Percentiles rank a stretch among this genome's conserved stretches.
Evolutionary conservation across 2,329 filamentous ascomycete species (phyloP).

Genomic region (Drechslerella coelobrocha): DNA sequence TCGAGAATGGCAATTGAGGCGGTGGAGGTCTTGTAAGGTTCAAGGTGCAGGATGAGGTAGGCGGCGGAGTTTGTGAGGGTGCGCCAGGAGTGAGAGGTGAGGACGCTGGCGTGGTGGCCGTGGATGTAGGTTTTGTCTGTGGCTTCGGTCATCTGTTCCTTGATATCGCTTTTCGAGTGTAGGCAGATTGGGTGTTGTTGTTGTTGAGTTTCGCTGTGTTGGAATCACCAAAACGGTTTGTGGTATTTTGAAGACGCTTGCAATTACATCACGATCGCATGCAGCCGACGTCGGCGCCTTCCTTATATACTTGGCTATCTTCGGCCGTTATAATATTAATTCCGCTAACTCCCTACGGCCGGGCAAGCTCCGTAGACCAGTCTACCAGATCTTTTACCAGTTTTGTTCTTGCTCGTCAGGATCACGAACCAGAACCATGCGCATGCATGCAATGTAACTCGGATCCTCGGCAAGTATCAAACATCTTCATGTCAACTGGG

Average conservation of each 20-base stretch:
- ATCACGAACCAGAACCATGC: too few relatives aligned
- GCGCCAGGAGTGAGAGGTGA: conserved; percentile 33
- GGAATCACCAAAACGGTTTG: too few relatives aligned
- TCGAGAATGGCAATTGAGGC: conserved; percentile 19
- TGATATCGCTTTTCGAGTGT: background rate
- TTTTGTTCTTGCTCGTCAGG: too few relatives aligned
- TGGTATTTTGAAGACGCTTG: conserved; percentile 12
- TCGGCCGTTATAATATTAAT: background rate
- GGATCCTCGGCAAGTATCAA: too few relatives aligned
- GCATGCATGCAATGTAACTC: too few relatives aligned
- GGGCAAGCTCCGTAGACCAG: too few relatives aligned
- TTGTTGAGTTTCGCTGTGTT: conserved; percentile 4
- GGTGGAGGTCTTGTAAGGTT: conserved; percentile 8
- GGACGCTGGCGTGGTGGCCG: conserved; percentile 37
- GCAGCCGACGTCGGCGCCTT: too few relatives aligned
- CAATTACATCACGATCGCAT: too few relatives aligned
- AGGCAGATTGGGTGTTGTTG: background rate
- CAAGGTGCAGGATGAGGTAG: conserved; percentile 29
- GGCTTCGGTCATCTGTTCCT: conserved; percentile 3
- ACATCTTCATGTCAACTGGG: too few relatives aligned
- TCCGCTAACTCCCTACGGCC: too few relatives aligned
- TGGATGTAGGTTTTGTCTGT: conserved; percentile 26
- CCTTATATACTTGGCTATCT: too few relatives aligned
- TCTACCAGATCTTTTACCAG: too few relatives aligned
- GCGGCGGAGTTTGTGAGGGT: conserved; percentile 35